phyloP scores from a whole-genome alignment of 2,329 filamentous ascomycete genomes.

The Raffaelea albimanens region DNA sequence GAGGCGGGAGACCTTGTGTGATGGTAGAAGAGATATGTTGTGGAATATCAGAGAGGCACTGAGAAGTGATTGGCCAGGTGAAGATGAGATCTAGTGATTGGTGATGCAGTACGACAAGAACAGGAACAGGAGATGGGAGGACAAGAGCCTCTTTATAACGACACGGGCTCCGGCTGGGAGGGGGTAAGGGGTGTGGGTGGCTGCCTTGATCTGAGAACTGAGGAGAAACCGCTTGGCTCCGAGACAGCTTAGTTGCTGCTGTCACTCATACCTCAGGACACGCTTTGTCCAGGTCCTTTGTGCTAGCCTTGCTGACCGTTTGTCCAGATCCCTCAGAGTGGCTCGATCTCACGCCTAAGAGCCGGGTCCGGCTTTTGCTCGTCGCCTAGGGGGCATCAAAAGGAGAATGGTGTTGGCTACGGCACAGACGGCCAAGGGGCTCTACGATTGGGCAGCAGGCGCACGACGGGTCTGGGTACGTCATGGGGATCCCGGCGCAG shows the following conservation, averaged over 20 bases:
- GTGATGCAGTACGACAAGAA: background rate
- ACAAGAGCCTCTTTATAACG: slow-evolving; percentile 1
- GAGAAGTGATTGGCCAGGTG: background rate
- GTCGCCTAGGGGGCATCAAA: no score
- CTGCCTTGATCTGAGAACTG: background rate
- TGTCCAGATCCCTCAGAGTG: background rate
- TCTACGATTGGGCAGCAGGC: no score
- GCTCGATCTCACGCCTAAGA: background rate
- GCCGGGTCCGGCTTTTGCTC: slow-evolving; percentile 4
- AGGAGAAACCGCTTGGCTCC: no score
- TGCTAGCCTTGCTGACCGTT: no score
- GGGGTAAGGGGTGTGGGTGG: background rate
- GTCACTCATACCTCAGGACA: background rate
- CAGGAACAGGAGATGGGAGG: background rate
- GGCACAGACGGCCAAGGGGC: no score
- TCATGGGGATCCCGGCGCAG: no score
- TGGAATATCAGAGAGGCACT: background rate
- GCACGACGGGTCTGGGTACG: no score
- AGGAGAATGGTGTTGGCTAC: no score
- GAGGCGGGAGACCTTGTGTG: no score
- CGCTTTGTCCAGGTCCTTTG: background rate
- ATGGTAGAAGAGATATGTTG: background rate
- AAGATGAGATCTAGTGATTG: background rate
- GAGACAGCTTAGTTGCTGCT: no score
- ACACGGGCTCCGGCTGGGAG: background rate